These are phyloP conservation scores for Dactylellina sp. DNA, from an alignment of 2,329 filamentous ascomycete genomes.

Conservation along the genomic window DNA sequence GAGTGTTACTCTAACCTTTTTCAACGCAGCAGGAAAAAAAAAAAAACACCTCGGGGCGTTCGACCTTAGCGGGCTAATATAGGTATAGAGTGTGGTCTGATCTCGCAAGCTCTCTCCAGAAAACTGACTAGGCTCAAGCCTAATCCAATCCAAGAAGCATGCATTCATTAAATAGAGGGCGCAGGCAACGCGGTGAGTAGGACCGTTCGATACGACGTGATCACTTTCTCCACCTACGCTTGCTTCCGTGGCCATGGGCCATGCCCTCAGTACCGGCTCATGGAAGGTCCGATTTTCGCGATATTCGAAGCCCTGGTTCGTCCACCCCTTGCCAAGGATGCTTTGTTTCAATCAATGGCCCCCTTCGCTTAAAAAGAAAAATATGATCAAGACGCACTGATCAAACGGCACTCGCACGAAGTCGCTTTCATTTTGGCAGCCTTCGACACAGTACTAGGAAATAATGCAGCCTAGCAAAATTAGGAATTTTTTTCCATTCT, in stretches of 20 bases:
- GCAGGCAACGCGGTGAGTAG: slow-evolving; percentile 7
- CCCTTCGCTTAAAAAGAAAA: slow-evolving; percentile 46
- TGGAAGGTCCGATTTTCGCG: slow-evolving; percentile 52
- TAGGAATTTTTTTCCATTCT: slow-evolving; percentile 29
- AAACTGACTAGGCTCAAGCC: neutral
- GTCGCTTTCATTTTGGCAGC: slow-evolving; percentile 1
- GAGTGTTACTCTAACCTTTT: slow-evolving; percentile 10
- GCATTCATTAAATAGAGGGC: slow-evolving; percentile 28
- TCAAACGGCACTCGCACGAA: slow-evolving; percentile 1
- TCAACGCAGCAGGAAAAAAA: neutral
- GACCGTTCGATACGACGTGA: neutral
- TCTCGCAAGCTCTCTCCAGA: slow-evolving; percentile 9
- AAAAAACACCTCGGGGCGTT: slow-evolving; percentile 35
- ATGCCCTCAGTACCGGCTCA: neutral
- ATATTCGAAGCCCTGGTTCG: slow-evolving; percentile 12
- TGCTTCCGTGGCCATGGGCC: neutral
- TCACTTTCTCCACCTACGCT: slow-evolving; percentile 8
- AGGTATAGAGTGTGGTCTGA: slow-evolving; percentile 43
- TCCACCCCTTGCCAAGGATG: slow-evolving; percentile 24
- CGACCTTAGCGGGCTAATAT: slow-evolving; percentile 50
- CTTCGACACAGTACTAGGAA: neutral
- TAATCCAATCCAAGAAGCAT: slow-evolving; percentile 16
- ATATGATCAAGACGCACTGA: slow-evolving; percentile 12
- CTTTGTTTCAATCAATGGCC: slow-evolving; percentile 38
- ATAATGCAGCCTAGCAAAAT: slow-evolving; percentile 28